Percentiles rank a stretch among this genome's conserved stretches.
These are phyloP conservation scores for Citrullus mucosospermus DNA, from an alignment of 306 rosid species.

Conservation along the genomic window DNA sequence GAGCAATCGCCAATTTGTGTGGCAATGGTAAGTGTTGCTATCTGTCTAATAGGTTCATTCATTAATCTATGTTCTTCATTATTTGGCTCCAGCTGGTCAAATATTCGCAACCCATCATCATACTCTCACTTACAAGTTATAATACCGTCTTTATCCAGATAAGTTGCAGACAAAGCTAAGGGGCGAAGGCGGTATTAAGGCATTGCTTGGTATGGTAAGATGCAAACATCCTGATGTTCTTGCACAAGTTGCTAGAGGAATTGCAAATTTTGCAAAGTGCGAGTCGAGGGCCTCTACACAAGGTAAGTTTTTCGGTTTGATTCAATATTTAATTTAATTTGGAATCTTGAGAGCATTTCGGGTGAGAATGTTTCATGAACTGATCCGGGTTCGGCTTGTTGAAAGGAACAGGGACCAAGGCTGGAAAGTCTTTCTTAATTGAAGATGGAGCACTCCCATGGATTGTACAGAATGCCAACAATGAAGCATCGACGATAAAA, in stretches of 20 bases:
- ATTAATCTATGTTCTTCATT: neutral
- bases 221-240: slow-evolving; percentile 94
- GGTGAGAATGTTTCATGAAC: neutral
- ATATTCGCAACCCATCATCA: neutral
- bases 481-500: slow-evolving; percentile 74
- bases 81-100: neutral
- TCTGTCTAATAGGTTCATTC: slow-evolving; percentile 8
- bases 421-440: slow-evolving; percentile 73
- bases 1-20: slow-evolving; percentile 94
- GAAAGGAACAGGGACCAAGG: slow-evolving; percentile 51
- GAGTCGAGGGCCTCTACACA: slow-evolving; percentile 90
- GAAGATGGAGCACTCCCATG: slow-evolving; percentile 96
- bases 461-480: slow-evolving; percentile 93
- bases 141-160: slow-evolving; percentile 30
- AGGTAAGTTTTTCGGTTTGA: slow-evolving; percentile 34
- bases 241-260: slow-evolving; percentile 98
- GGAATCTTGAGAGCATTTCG: neutral
- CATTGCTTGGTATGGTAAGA: slow-evolving; percentile 92
- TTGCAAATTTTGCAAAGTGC: slow-evolving; percentile 88
- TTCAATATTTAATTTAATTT: neutral
- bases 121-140: neutral
- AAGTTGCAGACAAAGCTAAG: slow-evolving; percentile 72
- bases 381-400: neutral
- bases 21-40: slow-evolving; percentile 67
- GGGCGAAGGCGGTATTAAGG: slow-evolving; percentile 79